phyloP scores from a whole-genome alignment of 257 asterid species.

The Gentiana straminea region DNA sequence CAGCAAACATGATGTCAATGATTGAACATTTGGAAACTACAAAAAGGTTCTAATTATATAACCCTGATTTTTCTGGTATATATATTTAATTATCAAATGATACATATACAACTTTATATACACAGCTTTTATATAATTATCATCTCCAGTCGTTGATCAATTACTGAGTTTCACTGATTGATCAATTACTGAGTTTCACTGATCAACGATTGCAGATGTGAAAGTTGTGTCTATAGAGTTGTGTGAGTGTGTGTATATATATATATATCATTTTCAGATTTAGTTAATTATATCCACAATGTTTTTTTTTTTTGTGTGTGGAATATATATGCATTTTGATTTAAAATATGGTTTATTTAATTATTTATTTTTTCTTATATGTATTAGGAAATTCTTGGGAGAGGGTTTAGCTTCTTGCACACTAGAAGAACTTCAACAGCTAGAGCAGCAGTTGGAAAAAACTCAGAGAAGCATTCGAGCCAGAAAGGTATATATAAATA shows the following conservation, averaged over 20 bases:
- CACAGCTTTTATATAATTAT: too few relatives aligned
- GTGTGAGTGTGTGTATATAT: too few relatives aligned
- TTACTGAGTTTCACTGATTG: too few relatives aligned
- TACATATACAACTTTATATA: neutral
- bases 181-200: too few relatives aligned
- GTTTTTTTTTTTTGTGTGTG: too few relatives aligned
- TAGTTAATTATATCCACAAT: too few relatives aligned
- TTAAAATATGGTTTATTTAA: too few relatives aligned
- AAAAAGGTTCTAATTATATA: constrained; percentile 35
- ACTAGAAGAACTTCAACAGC: constrained; percentile 62
- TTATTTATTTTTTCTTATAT: neutral
- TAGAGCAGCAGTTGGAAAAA: constrained; percentile 73
- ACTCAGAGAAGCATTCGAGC: constrained; percentile 61
- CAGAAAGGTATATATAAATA: constrained; percentile 38
- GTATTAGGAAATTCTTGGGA: constrained; percentile 64
- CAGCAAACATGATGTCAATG: constrained; percentile 60
- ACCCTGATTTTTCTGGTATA: neutral
- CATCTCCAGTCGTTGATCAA: too few relatives aligned
- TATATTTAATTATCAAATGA: neutral
- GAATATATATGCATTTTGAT: too few relatives aligned
- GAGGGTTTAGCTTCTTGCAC: constrained; percentile 59
- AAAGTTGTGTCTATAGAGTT: too few relatives aligned
- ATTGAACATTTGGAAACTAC: constrained; percentile 73
- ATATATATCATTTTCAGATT: too few relatives aligned
- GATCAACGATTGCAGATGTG: too few relatives aligned